These are phyloP conservation scores for Avena atlantica DNA, from an alignment of 176 grass and related monocot genomes.

Conservation along the genomic window DNA sequence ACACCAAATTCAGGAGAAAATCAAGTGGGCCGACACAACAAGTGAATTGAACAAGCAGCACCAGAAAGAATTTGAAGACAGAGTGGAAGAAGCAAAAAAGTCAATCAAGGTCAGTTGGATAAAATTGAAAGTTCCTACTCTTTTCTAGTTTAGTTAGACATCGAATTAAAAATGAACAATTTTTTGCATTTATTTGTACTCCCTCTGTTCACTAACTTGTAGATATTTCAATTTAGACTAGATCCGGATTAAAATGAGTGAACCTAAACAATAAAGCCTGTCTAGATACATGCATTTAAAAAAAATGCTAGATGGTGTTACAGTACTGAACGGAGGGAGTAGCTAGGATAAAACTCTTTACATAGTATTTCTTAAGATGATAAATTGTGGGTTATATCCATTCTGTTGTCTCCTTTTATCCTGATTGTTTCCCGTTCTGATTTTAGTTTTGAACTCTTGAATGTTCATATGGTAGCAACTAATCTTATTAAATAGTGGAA, in stretches of 20 bases:
- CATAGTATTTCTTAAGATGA: neutral
- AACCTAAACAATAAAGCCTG: too few relatives aligned
- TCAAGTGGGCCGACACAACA: slow-evolving; percentile 96
- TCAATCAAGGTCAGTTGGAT: slow-evolving; percentile 90
- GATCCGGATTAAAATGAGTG: too few relatives aligned
- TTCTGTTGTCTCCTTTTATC: slow-evolving; percentile 16
- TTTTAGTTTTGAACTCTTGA: slow-evolving; percentile 27
- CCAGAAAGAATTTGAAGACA: slow-evolving; percentile 94
- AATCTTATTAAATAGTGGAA: slow-evolving; percentile 66
- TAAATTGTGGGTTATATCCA: neutral
- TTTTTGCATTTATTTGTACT: neutral
- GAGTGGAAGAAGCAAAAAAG: slow-evolving; percentile 94
- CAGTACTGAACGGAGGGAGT: too few relatives aligned
- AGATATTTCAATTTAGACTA: too few relatives aligned
- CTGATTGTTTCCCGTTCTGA: neutral
- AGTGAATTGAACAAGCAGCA: slow-evolving; percentile 86
- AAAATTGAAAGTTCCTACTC: slow-evolving; percentile 4
- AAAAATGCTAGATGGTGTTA: too few relatives aligned
- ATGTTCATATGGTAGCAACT: slow-evolving; percentile 51
- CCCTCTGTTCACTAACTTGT: too few relatives aligned
- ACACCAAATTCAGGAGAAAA: slow-evolving; percentile 98
- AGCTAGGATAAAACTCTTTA: neutral
- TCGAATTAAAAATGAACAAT: neutral
- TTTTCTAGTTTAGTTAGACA: neutral
- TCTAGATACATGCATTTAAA: too few relatives aligned